phyloP scores from a whole-genome alignment of 1,139 yeast species.

The Geotrichum citri-aurantii region DNA sequence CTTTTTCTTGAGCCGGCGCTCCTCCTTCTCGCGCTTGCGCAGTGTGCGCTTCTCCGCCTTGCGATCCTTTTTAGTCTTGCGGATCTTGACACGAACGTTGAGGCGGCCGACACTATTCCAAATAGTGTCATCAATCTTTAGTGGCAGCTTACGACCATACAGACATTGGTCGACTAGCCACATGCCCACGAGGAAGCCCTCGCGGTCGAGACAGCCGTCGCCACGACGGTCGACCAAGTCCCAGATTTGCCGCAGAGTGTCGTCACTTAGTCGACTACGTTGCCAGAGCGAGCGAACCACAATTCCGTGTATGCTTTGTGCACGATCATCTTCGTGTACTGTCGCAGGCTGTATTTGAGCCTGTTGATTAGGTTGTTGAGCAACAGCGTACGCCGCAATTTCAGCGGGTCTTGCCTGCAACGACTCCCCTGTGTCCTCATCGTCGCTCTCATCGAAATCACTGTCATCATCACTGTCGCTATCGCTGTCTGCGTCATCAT shows the following conservation, averaged over 20 bases:
- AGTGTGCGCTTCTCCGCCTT: slow-evolving; percentile 7
- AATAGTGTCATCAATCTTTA: slow-evolving; percentile 39
- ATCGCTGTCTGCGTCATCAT: slow-evolving; percentile 22
- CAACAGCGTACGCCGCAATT: not conserved
- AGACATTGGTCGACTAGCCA: slow-evolving; percentile 94
- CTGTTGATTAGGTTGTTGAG: slow-evolving; percentile 25
- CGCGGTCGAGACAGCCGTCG: slow-evolving; percentile 74
- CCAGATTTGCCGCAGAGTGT: slow-evolving; percentile 66
- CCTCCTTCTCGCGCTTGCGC: slow-evolving; percentile 3
- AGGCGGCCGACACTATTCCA: slow-evolving; percentile 41
- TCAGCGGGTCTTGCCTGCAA: slow-evolving; percentile 6
- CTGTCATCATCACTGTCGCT: slow-evolving; percentile 14
- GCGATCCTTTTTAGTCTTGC: slow-evolving; percentile 22
- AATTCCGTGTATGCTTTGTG: slow-evolving; percentile 52
- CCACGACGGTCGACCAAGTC: slow-evolving; percentile 66
- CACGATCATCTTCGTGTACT: slow-evolving; percentile 33
- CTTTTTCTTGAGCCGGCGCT: not conserved
- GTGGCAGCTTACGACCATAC: slow-evolving; percentile 88
- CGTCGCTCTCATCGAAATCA: slow-evolving; percentile 13
- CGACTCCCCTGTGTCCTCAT: slow-evolving; percentile 5
- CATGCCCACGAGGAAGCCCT: slow-evolving; percentile 86
- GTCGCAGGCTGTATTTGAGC: slow-evolving; percentile 20
- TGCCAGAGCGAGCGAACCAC: slow-evolving; percentile 78
- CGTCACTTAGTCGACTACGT: slow-evolving; percentile 64
- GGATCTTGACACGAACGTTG: slow-evolving; percentile 37